Evolutionary conservation across 1,139 yeast genomes (phyloP), one percentile per base, ranked within the genome.

Genomic region (Saccharomyces hybrid): DNA sequence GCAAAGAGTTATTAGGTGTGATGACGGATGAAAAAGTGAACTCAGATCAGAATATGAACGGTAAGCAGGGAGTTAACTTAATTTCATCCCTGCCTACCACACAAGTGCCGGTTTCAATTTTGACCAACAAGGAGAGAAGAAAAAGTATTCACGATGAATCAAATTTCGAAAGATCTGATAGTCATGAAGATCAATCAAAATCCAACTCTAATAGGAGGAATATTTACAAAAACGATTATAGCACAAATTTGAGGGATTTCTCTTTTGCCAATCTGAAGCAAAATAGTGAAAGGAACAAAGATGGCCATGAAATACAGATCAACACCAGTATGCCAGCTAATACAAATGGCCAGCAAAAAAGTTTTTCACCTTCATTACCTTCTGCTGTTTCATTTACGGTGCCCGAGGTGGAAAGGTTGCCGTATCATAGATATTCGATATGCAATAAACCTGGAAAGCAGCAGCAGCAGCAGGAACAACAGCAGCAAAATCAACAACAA

Each of bases 371-470:
- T 9, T 47, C 52, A 5, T 44, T 47, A n/a, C 46, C 46, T 28
- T 50, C 65, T 5, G 64, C 66, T 14, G 69, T 66, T 1, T 66
- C 70, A 11, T 67, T 67, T 51, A 62, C 64, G 6, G 63, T 63
- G 8, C 59, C 65, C 8, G 61, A 64, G 26, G 53, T 57, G 16
- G 66, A 63, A 32, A 63, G 64, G 56, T 58, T 57, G 11, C 62
- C 68, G 1, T 70, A 68, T 52, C 80, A 78, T 59, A 66, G 83
- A 54, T 80, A 81, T 16, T 78, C 82, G 2, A 78, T 79, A 52
- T 75, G 79, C 11, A 60, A 66, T 5, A 61, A 63, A 46, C 69
- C 72, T 20, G 60, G 61, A 31, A 53, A 56, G 23, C 44, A 38
- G 7, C 44, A 38, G n/a, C 23, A 38, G 20, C 44, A 38, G 16